Base-by-base conservation (phyloP, 495 filamentous ascomycete genomes). In the Hypoxylon cercidicola region DNA sequence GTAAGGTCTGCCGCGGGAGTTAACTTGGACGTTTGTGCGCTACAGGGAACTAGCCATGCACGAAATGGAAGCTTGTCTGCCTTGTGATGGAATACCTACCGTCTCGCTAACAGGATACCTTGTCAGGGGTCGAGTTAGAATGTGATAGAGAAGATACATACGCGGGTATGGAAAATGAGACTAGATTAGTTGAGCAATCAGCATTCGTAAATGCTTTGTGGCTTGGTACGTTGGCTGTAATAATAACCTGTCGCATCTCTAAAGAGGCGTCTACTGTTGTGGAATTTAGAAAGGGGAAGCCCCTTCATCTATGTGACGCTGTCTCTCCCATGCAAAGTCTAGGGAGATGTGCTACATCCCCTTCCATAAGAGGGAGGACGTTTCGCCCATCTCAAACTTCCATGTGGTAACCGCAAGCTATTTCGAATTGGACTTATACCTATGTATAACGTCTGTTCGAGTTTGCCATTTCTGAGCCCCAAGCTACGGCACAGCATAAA, bases 261-360 rank as follows among this genome's bases (percentile, higher is more conserved):
- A 62, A 16, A 59, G 54, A 58, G 34, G 60, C 30, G 53, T 16
- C 3, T 7, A 40, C 37, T 40, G 15, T 5, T 32, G 13, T n/a
- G 9, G 13, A 40, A 18, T 18, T 61, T 60, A 15, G 44, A 57
- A 57, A 41, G 23, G 51, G 56, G 11, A 45, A 32, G 25, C 50
- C 50, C 55, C 47, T 65, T 69, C 60, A 69, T 69, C 66, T 69
- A 69, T 50, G 41, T 69, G 66, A 69, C 15, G 66, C 66, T 64
- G 23, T 5, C 23, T 25, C 23, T 5, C 49, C 46, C 44, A 64
- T 69, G 66, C 56, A 51, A 64, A 47, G 45, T 53, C 55, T 11
- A 69, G 52, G 60, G 55, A 64, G 56, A 21, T 30, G 23, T 51
- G 49, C 45, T 40, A 57, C 53, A 55, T 47, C 51, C 60, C 60